Percentiles rank a stretch among this genome's conserved stretches.
These are phyloP conservation scores for Saccharomyces pastorianus DNA, from an alignment of 1,139 yeast genomes.

Conservation along the genomic window DNA sequence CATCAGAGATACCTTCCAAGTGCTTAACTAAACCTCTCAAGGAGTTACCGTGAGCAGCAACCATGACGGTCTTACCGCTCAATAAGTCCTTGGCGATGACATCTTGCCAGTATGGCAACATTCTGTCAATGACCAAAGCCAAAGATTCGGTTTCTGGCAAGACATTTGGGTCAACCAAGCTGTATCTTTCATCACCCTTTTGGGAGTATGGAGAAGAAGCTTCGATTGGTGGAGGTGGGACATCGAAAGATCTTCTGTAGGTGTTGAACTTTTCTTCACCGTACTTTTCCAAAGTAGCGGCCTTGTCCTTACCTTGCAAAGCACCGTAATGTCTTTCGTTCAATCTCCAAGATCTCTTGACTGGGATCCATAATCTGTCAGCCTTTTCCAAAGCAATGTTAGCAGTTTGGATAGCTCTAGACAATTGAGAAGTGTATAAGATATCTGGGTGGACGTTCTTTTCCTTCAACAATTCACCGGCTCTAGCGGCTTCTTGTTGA, in stretches of 20 bases:
- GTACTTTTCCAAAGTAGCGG: conserved; percentile 77
- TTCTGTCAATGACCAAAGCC: conserved; percentile 90
- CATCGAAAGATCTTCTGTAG: conserved; percentile 96
- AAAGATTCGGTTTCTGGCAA: conserved; percentile 93
- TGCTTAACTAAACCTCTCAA: conserved; percentile 94
- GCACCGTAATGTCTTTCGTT: conserved; percentile 99
- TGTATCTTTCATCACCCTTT: conserved; percentile 77
- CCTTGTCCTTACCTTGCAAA: conserved; percentile 97
- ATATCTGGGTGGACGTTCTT: conserved; percentile 80
- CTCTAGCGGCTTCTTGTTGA: conserved; percentile 83
- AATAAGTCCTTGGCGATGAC: conserved; percentile 79
- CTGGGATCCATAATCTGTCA: conserved; percentile 87
- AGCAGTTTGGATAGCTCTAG: conserved; percentile 97
- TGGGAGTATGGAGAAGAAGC: conserved; percentile 78
- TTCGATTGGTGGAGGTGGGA: conserved; percentile 89
- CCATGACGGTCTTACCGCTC: conserved; percentile 79
- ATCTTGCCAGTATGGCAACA: conserved; percentile 97
- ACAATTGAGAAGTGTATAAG: conserved; percentile 82
- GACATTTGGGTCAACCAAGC: conserved; percentile 70
- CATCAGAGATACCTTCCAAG: conserved; percentile 89
- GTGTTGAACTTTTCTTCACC: conserved; percentile 92
- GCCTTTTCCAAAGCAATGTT: conserved; percentile 87
- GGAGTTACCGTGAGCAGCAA: conserved; percentile 98
- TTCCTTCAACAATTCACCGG: conserved; percentile 88
- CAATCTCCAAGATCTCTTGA: conserved; percentile 93